Conservation (phyloP, 75 land plant species). For the Picea sitchensis region DNA sequence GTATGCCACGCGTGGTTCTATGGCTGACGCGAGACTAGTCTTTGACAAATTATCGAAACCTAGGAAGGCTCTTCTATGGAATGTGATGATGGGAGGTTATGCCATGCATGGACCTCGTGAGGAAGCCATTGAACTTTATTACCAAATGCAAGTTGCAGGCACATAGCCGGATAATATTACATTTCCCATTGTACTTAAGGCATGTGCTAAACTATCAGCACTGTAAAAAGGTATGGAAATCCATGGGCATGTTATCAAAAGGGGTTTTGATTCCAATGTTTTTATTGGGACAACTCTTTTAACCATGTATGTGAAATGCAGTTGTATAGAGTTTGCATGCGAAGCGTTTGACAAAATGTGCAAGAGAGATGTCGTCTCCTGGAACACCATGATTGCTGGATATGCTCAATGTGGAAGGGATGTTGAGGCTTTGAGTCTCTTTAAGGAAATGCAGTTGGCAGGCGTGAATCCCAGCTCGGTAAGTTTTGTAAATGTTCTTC, state of each 20-base stretch:
- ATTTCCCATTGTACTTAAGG: background rate
- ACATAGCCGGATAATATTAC: background rate
- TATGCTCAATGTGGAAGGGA: background rate
- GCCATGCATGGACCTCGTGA: background rate
- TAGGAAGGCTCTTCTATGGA: background rate
- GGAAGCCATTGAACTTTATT: constrained; percentile 7
- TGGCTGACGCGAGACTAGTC: no score
- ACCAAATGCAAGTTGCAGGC: background rate
- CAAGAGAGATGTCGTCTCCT: background rate
- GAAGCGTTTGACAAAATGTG: background rate
- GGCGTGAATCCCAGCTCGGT: background rate
- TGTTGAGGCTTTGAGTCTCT: background rate
- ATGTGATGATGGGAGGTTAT: background rate
- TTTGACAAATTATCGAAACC: no score
- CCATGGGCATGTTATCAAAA: background rate
- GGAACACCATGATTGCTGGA: background rate
- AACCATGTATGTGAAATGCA: constrained; percentile 6
- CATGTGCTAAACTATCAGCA: background rate
- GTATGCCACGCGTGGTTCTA: no score
- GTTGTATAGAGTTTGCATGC: background rate
- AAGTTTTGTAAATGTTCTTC: background rate
- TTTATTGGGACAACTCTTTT: constrained; percentile 3
- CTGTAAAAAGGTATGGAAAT: background rate
- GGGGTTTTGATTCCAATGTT: constrained; percentile 4
- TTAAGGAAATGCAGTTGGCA: background rate